Evolutionary conservation across 495 filamentous ascomycete genomes (phyloP).

Genomic region (Hypoxylon intermedium): DNA sequence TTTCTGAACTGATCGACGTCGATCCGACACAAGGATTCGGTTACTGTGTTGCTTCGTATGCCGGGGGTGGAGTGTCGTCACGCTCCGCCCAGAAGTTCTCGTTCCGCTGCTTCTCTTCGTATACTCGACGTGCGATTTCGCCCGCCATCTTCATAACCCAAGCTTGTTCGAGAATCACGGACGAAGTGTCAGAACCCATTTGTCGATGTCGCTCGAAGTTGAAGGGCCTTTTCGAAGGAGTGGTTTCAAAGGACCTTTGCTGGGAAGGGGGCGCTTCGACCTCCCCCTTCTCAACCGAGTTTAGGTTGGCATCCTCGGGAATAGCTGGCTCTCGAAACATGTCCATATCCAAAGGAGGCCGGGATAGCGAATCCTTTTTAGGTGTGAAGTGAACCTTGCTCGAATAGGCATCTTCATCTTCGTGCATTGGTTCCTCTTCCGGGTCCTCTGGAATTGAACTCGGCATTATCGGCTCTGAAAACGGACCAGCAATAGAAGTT

Average conservation of each 20-base stretch:
- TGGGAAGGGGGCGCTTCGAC: slow-evolving; percentile 26
- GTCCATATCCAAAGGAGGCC: slow-evolving; percentile 43
- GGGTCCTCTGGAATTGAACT: slow-evolving; percentile 58
- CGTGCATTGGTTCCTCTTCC: slow-evolving; percentile 62
- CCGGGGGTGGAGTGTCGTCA: slow-evolving; percentile 67
- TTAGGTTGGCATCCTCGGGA: slow-evolving; percentile 12
- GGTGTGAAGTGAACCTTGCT: slow-evolving; percentile 52
- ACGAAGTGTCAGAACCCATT: slow-evolving; percentile 49
- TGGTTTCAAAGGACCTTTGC: slow-evolving; percentile 46
- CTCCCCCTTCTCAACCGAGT: slow-evolving; percentile 23
- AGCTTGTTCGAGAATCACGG: slow-evolving; percentile 77
- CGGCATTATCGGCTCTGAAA: slow-evolving; percentile 57
- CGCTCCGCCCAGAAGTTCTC: slow-evolving; percentile 54
- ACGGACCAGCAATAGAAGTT: slow-evolving; percentile 46
- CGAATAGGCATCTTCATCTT: slow-evolving; percentile 47
- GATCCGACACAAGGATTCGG: slow-evolving; percentile 8
- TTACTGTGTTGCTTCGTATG: slow-evolving; percentile 60
- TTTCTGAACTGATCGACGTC: slow-evolving; percentile 6
- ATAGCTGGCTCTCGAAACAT: slow-evolving; percentile 28
- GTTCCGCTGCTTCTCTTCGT: slow-evolving; percentile 67
- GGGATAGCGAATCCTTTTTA: slow-evolving; percentile 35
- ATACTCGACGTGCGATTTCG: slow-evolving; percentile 85
- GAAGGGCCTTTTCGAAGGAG: slow-evolving; percentile 47
- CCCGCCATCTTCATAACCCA: slow-evolving; percentile 91
- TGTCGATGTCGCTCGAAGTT: slow-evolving; percentile 41